Conservation (phyloP, 495 filamentous ascomycete genomes). For the Rhypophila decipiens region DNA sequence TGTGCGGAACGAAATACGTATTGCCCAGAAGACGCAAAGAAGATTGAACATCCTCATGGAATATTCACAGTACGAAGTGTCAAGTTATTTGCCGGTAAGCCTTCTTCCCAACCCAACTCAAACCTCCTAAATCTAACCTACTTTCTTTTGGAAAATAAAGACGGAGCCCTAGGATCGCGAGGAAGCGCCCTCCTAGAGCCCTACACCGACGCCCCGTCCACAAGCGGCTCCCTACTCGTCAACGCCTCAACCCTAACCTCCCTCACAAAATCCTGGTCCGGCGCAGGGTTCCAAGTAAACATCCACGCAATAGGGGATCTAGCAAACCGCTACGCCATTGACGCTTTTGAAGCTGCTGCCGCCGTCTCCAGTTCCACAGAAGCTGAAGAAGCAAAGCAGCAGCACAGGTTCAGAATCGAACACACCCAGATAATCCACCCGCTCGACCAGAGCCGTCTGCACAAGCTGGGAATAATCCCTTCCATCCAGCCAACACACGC, state of each 20-base stretch:
- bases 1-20: slow-evolving; percentile 54
- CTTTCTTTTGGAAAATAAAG: slow-evolving; percentile 22
- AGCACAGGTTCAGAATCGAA: slow-evolving; percentile 53
- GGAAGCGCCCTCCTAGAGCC: slow-evolving; percentile 58
- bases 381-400: slow-evolving; percentile 23
- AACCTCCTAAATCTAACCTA: not conserved
- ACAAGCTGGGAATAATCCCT: slow-evolving; percentile 50
- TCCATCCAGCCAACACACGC: slow-evolving; percentile 65
- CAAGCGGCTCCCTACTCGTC: slow-evolving; percentile 53
- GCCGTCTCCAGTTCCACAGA: too few relatives aligned
- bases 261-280: slow-evolving; percentile 44
- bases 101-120: not conserved
- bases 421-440: slow-evolving; percentile 60
- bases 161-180: slow-evolving; percentile 60
- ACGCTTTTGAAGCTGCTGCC: slow-evolving; percentile 45
- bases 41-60: slow-evolving; percentile 31
- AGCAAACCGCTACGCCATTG: slow-evolving; percentile 52
- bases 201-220: slow-evolving; percentile 51
- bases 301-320: slow-evolving; percentile 62
- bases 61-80: slow-evolving; percentile 47
- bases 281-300: slow-evolving; percentile 49
- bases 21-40: slow-evolving; percentile 42
- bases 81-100: slow-evolving; percentile 53
- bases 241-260: slow-evolving; percentile 46
- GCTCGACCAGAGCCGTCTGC: slow-evolving; percentile 50